Conservation (phyloP, 2,329 filamentous ascomycete genomes). For the Colletotrichum graminicola region DNA sequence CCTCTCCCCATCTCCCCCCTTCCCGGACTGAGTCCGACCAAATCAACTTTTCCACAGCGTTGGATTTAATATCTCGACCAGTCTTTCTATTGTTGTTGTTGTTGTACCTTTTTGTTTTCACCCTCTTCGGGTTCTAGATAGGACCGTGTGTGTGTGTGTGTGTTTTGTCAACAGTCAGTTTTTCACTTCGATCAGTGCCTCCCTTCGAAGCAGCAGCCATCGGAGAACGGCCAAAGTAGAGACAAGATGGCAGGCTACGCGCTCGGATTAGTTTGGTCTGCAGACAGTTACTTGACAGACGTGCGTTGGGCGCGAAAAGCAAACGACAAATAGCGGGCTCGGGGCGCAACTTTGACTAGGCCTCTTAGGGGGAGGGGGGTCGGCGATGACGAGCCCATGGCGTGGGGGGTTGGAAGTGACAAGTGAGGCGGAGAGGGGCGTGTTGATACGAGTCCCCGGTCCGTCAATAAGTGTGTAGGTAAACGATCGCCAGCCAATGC, state of each 20-base stretch:
- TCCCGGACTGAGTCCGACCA: background rate
- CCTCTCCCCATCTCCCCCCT: too few species aligned
- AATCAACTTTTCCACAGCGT: constrained; percentile 20
- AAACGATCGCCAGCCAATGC: background rate
- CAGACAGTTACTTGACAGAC: background rate
- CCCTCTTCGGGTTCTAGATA: background rate
- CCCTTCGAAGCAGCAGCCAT: background rate
- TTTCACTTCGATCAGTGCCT: background rate
- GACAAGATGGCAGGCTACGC: background rate
- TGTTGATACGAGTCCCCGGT: background rate
- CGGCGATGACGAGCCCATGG: background rate
- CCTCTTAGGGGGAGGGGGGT: background rate
- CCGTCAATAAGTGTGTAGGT: background rate
- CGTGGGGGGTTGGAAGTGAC: background rate
- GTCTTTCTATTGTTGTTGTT: background rate
- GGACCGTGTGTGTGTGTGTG: background rate
- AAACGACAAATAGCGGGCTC: background rate
- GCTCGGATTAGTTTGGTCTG: background rate
- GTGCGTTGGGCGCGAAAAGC: background rate
- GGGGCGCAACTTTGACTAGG: background rate
- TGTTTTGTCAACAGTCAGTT: background rate
- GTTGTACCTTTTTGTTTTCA: background rate
- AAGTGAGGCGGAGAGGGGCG: constrained; percentile 8
- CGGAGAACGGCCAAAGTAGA: background rate
- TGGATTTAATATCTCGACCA: background rate